phyloP scores from a whole-genome alignment of 2,329 filamentous ascomycete species.

The Fusarium verrucosum region DNA sequence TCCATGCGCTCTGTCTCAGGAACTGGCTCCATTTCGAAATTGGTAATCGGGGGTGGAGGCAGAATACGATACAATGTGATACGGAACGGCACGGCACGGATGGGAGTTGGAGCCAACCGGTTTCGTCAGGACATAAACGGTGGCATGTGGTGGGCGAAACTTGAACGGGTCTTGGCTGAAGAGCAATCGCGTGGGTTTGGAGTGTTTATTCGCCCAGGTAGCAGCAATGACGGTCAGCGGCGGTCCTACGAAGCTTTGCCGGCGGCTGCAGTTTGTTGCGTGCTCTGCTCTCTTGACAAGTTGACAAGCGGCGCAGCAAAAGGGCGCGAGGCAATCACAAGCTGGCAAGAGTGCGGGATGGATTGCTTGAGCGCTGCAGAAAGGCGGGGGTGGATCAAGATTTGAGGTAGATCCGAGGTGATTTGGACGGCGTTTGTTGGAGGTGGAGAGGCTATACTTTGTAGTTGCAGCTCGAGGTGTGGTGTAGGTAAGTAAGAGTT shows the following conservation, averaged over 20 bases:
- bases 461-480: constrained; percentile 19
- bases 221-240: constrained; percentile 24
- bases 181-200: constrained; percentile 13
- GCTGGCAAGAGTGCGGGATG: constrained; percentile 5
- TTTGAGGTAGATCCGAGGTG: constrained; percentile 18
- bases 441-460: constrained; percentile 20
- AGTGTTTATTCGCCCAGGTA: constrained; percentile 16
- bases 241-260: constrained; percentile 20
- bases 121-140: constrained; percentile 36
- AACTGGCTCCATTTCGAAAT: constrained; percentile 69
- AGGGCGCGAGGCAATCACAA: constrained; percentile 17
- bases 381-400: constrained; percentile 32
- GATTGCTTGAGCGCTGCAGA: constrained; percentile 8
- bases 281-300: background rate
- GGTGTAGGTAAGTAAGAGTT: background rate
- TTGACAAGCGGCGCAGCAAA: constrained; percentile 24
- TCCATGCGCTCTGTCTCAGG: constrained; percentile 75
- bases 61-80: constrained; percentile 21
- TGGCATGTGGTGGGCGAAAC: constrained; percentile 39
- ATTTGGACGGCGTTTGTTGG: constrained; percentile 12
- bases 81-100: constrained; percentile 24
- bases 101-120: constrained; percentile 38
- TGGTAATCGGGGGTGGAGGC: constrained; percentile 26
- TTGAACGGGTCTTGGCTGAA: constrained; percentile 24
- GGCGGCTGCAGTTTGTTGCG: constrained; percentile 8